Base-by-base conservation (phyloP, 257 asterid genomes). In the Primulina eburnea region DNA sequence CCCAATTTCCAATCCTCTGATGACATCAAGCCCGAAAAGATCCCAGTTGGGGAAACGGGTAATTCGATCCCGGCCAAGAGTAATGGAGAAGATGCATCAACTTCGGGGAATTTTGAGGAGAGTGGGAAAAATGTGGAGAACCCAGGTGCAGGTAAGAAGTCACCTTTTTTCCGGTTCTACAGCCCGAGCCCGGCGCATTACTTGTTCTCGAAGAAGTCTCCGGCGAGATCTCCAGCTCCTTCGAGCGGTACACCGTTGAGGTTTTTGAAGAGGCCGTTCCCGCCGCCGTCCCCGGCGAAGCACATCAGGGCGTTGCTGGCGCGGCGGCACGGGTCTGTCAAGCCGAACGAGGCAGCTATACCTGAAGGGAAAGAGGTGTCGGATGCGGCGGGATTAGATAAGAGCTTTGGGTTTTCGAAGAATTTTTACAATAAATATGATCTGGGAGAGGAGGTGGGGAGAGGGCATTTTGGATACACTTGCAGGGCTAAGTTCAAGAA, bases 231-330 rank as follows among this genome's bases (percentile, higher is more conserved):
- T 72, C 74, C 74, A n/a, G 74, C 69, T 7, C 69, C 69, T n/a
- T 52, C 58, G 58, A 43, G 1, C 62, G 60, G 50, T 24, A 85
- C 90, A 17, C 90, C 90, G 61, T 55, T 67, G 71, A 73, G 88
- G 69, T 79, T 85, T 68, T 85, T 85, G 26, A 83, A 78, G 68
- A 71, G 81, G 63, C 85, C 82, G 32, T 84, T 84, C 65, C 88
- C 88, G 17, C 89, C 90, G 28, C 90, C 90, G 70, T 85, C 90
- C 35, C 90, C 90, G 32, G 87, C 90, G 67, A 85, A 81, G 86
- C 90, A 85, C 77, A 85, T 85, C 64, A 82, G 75, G 79, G 81
- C 90, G 35, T 38, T 81, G 62, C 71, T 83, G 64, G 88, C 87
- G 6, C 75, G 80, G 79, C 33, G 90, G 76, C 88, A 83, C 29